These are phyloP conservation scores for Annulohypoxylon bovei DNA, from an alignment of 495 filamentous ascomycete species.

Conservation along the genomic window DNA sequence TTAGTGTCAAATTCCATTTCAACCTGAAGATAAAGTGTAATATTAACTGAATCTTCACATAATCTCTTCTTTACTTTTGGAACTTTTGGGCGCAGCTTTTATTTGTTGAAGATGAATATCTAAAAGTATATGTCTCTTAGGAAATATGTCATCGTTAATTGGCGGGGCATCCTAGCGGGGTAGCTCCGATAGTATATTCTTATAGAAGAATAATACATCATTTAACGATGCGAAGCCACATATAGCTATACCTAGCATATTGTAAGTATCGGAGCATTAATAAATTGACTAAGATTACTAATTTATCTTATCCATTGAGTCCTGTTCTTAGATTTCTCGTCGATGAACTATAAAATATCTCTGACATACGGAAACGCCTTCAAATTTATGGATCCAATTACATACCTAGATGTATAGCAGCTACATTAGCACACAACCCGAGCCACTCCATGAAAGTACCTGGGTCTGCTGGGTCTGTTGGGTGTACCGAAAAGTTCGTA, in stretches of 20 bases:
- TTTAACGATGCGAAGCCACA: neutral
- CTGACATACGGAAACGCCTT: neutral
- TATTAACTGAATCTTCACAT: neutral
- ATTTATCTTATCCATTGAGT: too few species aligned
- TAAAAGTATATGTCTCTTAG: too few species aligned
- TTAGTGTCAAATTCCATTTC: constrained; percentile 69
- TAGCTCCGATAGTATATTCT: constrained; percentile 18
- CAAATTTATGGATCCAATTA: too few species aligned
- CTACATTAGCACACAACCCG: neutral
- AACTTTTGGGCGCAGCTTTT: too few species aligned
- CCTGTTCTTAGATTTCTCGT: too few species aligned
- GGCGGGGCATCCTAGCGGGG: constrained; percentile 23
- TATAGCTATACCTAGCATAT: neutral
- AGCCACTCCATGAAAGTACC: neutral
- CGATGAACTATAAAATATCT: too few species aligned
- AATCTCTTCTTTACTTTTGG: neutral
- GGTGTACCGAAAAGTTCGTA: neutral
- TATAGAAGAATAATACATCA: neutral
- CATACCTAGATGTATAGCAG: neutral
- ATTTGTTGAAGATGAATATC: too few species aligned
- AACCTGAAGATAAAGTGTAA: neutral
- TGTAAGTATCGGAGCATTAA: neutral
- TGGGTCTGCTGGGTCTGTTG: too few species aligned
- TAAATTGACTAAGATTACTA: too few species aligned
- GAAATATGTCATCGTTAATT: neutral